phyloP scores from a whole-genome alignment of 192 early-diverging fungal species.

The Obelidium mucronatum region DNA sequence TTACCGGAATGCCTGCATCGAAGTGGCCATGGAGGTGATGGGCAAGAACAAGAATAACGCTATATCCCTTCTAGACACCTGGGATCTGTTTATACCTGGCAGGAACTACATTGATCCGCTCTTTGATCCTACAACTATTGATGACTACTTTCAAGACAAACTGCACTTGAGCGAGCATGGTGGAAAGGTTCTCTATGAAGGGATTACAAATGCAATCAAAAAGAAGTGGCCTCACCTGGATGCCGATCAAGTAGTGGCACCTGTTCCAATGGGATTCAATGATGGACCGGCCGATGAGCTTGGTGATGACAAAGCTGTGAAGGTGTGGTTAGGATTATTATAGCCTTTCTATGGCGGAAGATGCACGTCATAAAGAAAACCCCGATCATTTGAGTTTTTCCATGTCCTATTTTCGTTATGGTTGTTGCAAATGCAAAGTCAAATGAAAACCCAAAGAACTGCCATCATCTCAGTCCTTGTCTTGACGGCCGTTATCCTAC shows the following conservation, averaged over 20 bases:
- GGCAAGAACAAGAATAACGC: not conserved
- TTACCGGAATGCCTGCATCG: conserved; percentile 38
- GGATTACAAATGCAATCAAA: not conserved
- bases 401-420: too few species aligned
- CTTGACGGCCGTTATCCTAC: too few species aligned
- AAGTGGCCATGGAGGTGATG: not conserved
- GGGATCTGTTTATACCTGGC: conserved; percentile 10
- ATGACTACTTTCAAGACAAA: conserved; percentile 10
- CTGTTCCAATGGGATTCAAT: not conserved
- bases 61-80: conserved; percentile 32
- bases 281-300: not conserved
- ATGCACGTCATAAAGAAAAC: too few species aligned
- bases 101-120: conserved; percentile 20
- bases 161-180: not conserved
- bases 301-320: not conserved
- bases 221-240: not conserved
- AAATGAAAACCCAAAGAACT: too few species aligned
- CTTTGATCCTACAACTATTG: not conserved
- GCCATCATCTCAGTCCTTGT: too few species aligned
- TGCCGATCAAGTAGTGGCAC: not conserved
- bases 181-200: not conserved
- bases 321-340: too few species aligned
- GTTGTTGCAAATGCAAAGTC: too few species aligned
- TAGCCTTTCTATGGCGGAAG: too few species aligned
- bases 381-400: too few species aligned